Conservation (phyloP, 768 basidiomycete species). For the Mycena rosella region DNA sequence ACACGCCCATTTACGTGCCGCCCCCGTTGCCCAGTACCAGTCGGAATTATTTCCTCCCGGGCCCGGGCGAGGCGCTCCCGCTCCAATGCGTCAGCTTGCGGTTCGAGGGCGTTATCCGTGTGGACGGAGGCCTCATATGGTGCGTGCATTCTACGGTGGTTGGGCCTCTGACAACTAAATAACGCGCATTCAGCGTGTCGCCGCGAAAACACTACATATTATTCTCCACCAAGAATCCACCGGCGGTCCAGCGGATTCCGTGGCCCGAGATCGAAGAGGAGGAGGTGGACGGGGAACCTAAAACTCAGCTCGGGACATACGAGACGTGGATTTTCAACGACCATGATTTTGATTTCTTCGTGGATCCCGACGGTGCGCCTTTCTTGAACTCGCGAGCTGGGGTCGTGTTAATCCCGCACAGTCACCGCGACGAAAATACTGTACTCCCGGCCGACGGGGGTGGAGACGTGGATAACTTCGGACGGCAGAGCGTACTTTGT, state of each 20-base stretch:
- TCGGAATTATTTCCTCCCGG: constrained; percentile 74
- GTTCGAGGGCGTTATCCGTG: constrained; percentile 85
- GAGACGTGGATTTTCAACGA: constrained; percentile 81
- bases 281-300: constrained; percentile 49
- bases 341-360: constrained; percentile 78
- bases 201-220: constrained; percentile 76
- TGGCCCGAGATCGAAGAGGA: constrained; percentile 73
- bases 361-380: constrained; percentile 75
- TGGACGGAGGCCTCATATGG: constrained; percentile 83
- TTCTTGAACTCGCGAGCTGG: not conserved
- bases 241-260: constrained; percentile 85
- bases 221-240: constrained; percentile 81
- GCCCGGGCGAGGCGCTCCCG: constrained; percentile 83
- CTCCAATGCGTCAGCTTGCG: constrained; percentile 77
- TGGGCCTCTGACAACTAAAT: constrained; percentile 4
- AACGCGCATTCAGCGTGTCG: constrained; percentile 66
- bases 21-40: constrained; percentile 67
- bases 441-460: constrained; percentile 67
- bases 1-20: constrained; percentile 66
- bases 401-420: constrained; percentile 42
- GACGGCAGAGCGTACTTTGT: constrained; percentile 89
- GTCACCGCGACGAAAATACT: constrained; percentile 78
- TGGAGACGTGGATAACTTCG: constrained; percentile 88
- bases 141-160: constrained; percentile 57
- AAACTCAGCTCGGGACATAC: constrained; percentile 57